These are phyloP conservation scores for Nicotiana benthamiana DNA, from an alignment of 257 asterid species.

Conservation along the genomic window DNA sequence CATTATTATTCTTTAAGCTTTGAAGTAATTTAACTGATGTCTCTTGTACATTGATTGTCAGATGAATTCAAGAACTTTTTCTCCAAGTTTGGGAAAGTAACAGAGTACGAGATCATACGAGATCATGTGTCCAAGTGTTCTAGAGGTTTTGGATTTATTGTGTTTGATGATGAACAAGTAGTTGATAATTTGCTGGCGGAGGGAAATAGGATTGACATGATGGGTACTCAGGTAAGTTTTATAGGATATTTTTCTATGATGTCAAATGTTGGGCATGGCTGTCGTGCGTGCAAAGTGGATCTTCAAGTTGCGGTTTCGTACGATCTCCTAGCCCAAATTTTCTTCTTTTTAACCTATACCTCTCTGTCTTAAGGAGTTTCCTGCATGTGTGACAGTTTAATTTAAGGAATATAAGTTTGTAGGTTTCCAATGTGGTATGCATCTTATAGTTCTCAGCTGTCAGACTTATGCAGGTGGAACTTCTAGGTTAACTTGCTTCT, in stretches of 20 bases:
- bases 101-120: conserved; percentile 82
- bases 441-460: conserved; percentile 32
- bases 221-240: conserved; percentile 70
- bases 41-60: conserved; percentile 8
- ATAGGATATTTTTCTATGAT: background rate
- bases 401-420: background rate
- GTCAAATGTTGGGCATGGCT: conserved; percentile 9
- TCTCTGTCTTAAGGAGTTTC: background rate
- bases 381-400: background rate
- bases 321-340: background rate
- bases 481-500: conserved; percentile 93
- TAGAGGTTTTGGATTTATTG: conserved; percentile 92
- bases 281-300: background rate
- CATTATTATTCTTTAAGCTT: background rate
- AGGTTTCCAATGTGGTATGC: conserved; percentile 15
- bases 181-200: conserved; percentile 65
- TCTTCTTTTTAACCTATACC: background rate
- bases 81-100: conserved; percentile 73
- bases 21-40: background rate
- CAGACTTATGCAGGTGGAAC: conserved; percentile 35
- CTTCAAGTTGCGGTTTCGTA: background rate
- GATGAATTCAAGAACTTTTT: conserved; percentile 83
- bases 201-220: conserved; percentile 95
- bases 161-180: conserved; percentile 74
- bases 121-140: conserved; percentile 86